phyloP scores from a whole-genome alignment of 2,329 filamentous ascomycete genomes.

The Pyrenochaeta sp. region DNA sequence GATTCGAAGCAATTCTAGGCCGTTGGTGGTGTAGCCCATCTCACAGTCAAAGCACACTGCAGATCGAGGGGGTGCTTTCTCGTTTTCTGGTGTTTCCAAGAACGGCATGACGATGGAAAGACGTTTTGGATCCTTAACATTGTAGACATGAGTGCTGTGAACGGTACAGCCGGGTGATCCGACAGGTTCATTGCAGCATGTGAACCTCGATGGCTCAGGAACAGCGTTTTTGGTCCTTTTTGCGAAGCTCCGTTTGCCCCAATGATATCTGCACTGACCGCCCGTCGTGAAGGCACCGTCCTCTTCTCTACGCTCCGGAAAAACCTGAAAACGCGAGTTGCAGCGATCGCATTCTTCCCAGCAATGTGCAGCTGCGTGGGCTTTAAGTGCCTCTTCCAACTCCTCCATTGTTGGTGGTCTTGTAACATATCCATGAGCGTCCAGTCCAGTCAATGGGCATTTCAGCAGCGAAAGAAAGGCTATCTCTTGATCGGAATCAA shows the following conservation, averaged over 20 bases:
- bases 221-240: constrained; percentile 62
- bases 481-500: constrained; percentile 71
- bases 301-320: constrained; percentile 79
- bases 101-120: constrained; percentile 84
- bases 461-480: constrained; percentile 57
- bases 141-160: constrained; percentile 82
- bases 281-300: constrained; percentile 79
- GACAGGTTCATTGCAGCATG: constrained; percentile 79
- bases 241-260: constrained; percentile 69
- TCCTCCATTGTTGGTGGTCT: constrained; percentile 69
- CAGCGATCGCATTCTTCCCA: constrained; percentile 94
- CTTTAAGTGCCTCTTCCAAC: constrained; percentile 70
- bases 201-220: constrained; percentile 66
- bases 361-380: constrained; percentile 71
- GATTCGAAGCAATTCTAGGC: constrained; percentile 87
- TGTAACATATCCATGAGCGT: constrained; percentile 77
- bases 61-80: constrained; percentile 49
- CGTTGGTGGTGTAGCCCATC: constrained; percentile 92
- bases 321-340: constrained; percentile 85
- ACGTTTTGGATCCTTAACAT: constrained; percentile 76
- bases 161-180: constrained; percentile 81
- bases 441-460: constrained; percentile 70
- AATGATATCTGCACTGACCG: constrained; percentile 82
- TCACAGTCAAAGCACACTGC: constrained; percentile 94
- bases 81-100: constrained; percentile 74